A percentile compares a stretch with the other conserved stretches of the same genome.
These are phyloP conservation scores for Pseudocercospora crystallina DNA, from an alignment of 2,329 filamentous ascomycete genomes.

Conservation along the genomic window DNA sequence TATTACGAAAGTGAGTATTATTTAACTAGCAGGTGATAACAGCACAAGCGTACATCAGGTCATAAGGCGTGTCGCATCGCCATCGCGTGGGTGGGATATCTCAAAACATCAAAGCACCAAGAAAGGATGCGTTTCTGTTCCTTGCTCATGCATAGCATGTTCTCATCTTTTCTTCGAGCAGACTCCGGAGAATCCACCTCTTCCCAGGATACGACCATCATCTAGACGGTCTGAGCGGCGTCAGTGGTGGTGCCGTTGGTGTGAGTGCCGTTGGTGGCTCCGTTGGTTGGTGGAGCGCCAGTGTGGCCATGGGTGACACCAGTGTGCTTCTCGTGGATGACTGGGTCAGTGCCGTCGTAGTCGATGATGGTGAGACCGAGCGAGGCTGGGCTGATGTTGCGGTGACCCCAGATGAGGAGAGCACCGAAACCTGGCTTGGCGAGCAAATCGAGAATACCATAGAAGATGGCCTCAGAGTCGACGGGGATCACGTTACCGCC, in stretches of 20 bases:
- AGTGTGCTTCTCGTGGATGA: conserved; percentile 36
- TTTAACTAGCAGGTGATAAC: too few relatives aligned
- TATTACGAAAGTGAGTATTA: too few relatives aligned
- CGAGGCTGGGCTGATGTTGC: conserved; percentile 58
- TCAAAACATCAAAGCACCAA: too few relatives aligned
- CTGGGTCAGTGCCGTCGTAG: conserved; percentile 44
- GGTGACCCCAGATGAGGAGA: conserved; percentile 62
- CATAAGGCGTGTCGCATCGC: too few relatives aligned
- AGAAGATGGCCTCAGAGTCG: conserved; percentile 68
- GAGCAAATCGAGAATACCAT: conserved; percentile 65
- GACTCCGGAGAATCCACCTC: too few relatives aligned
- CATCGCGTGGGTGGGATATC: too few relatives aligned
- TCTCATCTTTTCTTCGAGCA: too few relatives aligned
- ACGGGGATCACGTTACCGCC: conserved; percentile 65
- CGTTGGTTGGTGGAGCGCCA: conserved; percentile 18
- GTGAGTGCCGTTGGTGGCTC: conserved; percentile 19
- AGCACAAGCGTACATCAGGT: too few relatives aligned
- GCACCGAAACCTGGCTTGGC: conserved; percentile 65
- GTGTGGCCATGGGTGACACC: conserved; percentile 23
- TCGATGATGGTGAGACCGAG: conserved; percentile 56
- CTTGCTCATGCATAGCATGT: too few relatives aligned
- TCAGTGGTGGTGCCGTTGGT: conserved; percentile 7
- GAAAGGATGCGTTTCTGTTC: too few relatives aligned
- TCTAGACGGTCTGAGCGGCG: not conserved
- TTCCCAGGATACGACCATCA: too few relatives aligned